phyloP scores from a whole-genome alignment of 164 flowering plant species.

The Magnolia kwangsiensis region DNA sequence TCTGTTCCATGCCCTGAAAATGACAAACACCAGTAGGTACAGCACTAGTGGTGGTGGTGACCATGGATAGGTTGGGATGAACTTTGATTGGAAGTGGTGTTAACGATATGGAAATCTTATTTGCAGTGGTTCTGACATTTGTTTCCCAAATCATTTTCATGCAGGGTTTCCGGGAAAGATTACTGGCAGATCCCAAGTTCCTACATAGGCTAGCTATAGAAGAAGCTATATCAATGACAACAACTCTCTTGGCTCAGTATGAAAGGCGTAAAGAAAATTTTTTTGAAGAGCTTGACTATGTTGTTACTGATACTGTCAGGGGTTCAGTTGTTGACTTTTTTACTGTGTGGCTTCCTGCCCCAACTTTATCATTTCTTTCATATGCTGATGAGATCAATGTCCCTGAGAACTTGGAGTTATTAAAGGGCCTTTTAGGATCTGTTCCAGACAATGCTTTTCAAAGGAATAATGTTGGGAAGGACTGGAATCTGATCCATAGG shows the following conservation, averaged over 20 bases:
- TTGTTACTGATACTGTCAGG: constrained; percentile 77
- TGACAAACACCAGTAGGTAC: background rate
- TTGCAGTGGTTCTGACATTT: constrained; percentile 12
- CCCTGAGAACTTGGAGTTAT: constrained; percentile 51
- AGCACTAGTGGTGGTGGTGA: background rate
- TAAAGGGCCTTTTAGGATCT: constrained; percentile 78
- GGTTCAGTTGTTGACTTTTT: constrained; percentile 89
- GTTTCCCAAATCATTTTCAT: constrained; percentile 19
- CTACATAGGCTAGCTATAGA: constrained; percentile 88
- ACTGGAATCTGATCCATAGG: constrained; percentile 78
- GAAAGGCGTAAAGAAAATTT: constrained; percentile 84
- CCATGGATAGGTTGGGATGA: background rate
- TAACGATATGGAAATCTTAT: background rate
- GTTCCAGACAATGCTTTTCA: constrained; percentile 99
- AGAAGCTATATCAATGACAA: constrained; percentile 88
- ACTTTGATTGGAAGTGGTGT: background rate
- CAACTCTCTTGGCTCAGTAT: constrained; percentile 88
- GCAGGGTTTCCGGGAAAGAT: constrained; percentile 96
- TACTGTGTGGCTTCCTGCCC: constrained; percentile 99
- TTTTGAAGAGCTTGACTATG: constrained; percentile 93
- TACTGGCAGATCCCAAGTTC: constrained; percentile 95
- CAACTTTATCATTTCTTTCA: constrained; percentile 86
- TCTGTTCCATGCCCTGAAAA: background rate
- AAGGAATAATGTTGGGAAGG: constrained; percentile 69
- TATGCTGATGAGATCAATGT: constrained; percentile 41